phyloP scores from a whole-genome alignment of 2,329 filamentous ascomycete genomes.

The Aspergillus floridensis region DNA sequence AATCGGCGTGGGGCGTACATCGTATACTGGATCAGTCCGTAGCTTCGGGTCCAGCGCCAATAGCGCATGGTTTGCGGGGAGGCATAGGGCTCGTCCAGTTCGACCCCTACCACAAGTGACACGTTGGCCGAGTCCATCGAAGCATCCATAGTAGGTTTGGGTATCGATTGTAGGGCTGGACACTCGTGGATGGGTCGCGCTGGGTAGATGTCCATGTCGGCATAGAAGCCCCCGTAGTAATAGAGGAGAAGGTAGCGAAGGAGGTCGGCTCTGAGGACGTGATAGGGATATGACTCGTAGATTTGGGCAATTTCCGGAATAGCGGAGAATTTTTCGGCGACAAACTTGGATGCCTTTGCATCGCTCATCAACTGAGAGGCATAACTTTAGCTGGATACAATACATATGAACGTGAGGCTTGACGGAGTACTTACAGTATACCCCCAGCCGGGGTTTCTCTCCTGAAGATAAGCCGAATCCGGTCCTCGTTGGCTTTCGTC shows the following conservation, averaged over 20 bases:
- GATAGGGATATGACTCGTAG: conserved; percentile 41
- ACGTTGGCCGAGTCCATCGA: conserved; percentile 19
- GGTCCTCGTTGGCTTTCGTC: conserved; percentile 15
- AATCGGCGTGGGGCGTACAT: conserved; percentile 37
- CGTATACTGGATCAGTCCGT: conserved; percentile 36
- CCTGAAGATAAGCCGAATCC: conserved; percentile 27
- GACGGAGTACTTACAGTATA: conserved; percentile 23
- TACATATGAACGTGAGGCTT: too few relatives aligned
- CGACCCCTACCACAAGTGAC: conserved; percentile 34
- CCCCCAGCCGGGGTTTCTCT: conserved; percentile 28
- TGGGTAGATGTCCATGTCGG: conserved; percentile 34
- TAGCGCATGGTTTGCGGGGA: conserved; percentile 28
- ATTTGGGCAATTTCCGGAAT: conserved; percentile 27
- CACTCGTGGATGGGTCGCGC: conserved; percentile 28
- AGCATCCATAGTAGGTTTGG: neutral
- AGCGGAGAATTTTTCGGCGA: conserved; percentile 24
- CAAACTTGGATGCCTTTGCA: conserved; percentile 27
- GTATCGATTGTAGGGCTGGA: conserved; percentile 23
- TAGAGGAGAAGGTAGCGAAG: conserved; percentile 38
- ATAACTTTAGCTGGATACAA: neutral
- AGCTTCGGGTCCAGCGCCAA: conserved; percentile 36
- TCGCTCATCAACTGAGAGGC: conserved; percentile 26
- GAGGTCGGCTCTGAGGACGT: conserved; percentile 52
- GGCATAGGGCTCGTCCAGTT: conserved; percentile 38
- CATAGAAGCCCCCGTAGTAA: conserved; percentile 38